Conservation (phyloP, 2,329 filamentous ascomycete species). For the Fusarium tuaranense region DNA sequence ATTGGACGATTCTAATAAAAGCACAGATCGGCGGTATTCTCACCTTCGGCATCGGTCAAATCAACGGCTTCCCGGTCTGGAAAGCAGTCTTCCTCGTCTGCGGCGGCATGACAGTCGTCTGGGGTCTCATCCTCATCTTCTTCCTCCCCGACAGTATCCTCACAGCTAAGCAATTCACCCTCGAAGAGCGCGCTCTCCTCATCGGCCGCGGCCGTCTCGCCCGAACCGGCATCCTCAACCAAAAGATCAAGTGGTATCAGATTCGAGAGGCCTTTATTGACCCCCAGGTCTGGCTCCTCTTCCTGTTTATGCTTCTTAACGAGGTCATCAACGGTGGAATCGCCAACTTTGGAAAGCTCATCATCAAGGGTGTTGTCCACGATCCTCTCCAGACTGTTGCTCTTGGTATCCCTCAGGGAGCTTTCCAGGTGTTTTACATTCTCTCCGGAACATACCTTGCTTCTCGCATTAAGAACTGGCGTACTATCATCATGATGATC, state of each 20-base stretch:
- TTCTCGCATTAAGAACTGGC: slow-evolving; percentile 58
- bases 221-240: slow-evolving; percentile 59
- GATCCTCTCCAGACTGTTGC: slow-evolving; percentile 55
- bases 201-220: slow-evolving; percentile 71
- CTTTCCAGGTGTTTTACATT: slow-evolving; percentile 64
- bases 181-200: slow-evolving; percentile 55
- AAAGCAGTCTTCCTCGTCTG: slow-evolving; percentile 65
- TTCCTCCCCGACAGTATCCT: slow-evolving; percentile 61
- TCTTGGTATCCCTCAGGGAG: slow-evolving; percentile 64
- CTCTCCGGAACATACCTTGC: slow-evolving; percentile 63
- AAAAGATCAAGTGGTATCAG: slow-evolving; percentile 60
- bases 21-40: slow-evolving; percentile 53
- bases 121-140: slow-evolving; percentile 57
- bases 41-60: slow-evolving; percentile 65
- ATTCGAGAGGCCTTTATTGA: slow-evolving; percentile 62
- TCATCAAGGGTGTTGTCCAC: slow-evolving; percentile 60
- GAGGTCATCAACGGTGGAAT: slow-evolving; percentile 65
- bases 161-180: slow-evolving; percentile 42
- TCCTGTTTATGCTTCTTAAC: slow-evolving; percentile 66
- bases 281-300: slow-evolving; percentile 63
- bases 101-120: slow-evolving; percentile 59
- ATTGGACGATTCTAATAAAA: not conserved
- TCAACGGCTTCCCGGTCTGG: slow-evolving; percentile 58
- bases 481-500: slow-evolving; percentile 62
- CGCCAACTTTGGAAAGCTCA: slow-evolving; percentile 64